Evolutionary conservation across 208 protist species (phyloP).

Genomic region (Leishmania amazonensis): DNA sequence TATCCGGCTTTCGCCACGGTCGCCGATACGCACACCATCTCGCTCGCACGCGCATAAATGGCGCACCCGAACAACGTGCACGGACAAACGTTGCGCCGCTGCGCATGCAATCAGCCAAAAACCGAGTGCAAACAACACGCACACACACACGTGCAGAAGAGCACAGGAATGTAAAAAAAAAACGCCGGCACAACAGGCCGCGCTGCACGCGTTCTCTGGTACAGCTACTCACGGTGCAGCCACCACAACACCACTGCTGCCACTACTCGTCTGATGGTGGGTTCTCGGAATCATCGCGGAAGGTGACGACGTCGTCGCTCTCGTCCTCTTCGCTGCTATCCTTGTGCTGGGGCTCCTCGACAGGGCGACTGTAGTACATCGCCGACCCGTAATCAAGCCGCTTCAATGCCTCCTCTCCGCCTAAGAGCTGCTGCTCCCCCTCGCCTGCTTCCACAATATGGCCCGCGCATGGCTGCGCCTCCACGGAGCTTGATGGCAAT

Average conservation of each 20-base stretch:
- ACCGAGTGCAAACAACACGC: too few species aligned
- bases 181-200: background rate
- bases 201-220: background rate
- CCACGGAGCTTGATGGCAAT: background rate
- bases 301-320: background rate
- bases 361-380: conserved; percentile 15
- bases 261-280: background rate
- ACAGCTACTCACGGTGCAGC: background rate
- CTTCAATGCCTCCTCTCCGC: background rate
- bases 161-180: background rate
- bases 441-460: background rate
- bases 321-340: background rate
- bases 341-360: background rate
- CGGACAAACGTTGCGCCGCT: background rate
- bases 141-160: too few species aligned
- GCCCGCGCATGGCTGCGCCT: background rate
- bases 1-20: background rate
- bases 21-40: background rate
- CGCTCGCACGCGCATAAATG: background rate
- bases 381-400: conserved; percentile 9
- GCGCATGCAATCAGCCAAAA: too few species aligned
- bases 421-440: background rate
- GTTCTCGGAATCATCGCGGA: background rate
- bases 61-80: background rate
- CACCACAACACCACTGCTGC: background rate